Conservation (phyloP, 441 rosid species). For the Syzygium malaccense region DNA sequence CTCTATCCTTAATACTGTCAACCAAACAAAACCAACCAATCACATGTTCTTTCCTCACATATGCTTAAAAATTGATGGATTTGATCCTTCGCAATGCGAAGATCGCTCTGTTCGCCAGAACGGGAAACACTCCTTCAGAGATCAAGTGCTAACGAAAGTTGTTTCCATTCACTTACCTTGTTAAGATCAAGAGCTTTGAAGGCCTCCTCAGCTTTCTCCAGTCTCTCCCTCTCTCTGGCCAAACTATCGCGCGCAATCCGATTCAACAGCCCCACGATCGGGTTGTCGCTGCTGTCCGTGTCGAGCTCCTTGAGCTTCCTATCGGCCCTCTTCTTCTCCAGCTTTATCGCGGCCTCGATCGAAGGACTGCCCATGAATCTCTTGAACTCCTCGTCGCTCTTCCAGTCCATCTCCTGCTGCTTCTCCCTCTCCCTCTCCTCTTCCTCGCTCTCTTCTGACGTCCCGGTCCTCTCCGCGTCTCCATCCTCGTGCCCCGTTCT, state of each 20-base stretch:
- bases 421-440: slow-evolving; percentile 27
- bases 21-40: neutral
- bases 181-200: slow-evolving; percentile 92
- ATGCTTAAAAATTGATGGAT: neutral
- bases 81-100: neutral
- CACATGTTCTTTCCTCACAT: neutral
- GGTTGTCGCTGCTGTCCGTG: slow-evolving; percentile 44
- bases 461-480: neutral
- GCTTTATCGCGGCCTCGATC: slow-evolving; percentile 87
- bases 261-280: slow-evolving; percentile 43
- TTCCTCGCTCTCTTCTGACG: slow-evolving; percentile 7
- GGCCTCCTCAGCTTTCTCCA: slow-evolving; percentile 76
- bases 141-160: neutral
- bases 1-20: neutral
- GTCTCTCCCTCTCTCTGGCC: slow-evolving; percentile 64
- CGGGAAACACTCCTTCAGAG: neutral
- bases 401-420: slow-evolving; percentile 86
- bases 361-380: slow-evolving; percentile 93
- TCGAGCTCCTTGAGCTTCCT: slow-evolving; percentile 83
- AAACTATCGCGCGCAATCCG: slow-evolving; percentile 51
- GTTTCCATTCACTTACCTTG: slow-evolving; percentile 36
- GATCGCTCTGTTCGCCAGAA: neutral
- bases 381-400: slow-evolving; percentile 89
- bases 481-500: slow-evolving; percentile 1
- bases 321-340: slow-evolving; percentile 92